Base-by-base conservation (phyloP, 2,329 filamentous ascomycete genomes). In the Furcasterigmium sp. region DNA sequence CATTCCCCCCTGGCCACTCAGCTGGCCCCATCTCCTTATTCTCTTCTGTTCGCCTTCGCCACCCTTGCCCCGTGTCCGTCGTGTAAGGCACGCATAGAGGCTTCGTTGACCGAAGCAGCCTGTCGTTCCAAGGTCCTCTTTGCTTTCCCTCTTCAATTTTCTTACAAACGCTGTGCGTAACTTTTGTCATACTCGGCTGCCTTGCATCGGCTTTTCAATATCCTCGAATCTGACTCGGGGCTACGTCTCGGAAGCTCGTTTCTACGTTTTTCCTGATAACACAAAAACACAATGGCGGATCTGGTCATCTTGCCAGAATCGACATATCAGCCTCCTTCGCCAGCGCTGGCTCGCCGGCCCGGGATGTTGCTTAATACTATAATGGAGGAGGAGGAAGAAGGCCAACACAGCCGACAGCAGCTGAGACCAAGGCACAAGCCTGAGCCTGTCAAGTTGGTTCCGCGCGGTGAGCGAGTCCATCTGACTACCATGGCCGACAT, bases 351-450 rank as follows among this genome's bases (percentile, higher is more conserved):
- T 61, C 76, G 75, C 68, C 73, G 72, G 64, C 64, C 63, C 49
- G 67, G 63, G 56, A 66, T 63, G 62, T 62, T 58, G 50, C 77
- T 82, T 80, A 81, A 81, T 79, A 77, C 78, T 50, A 81, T 82
- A 78, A 76, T 80, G 56, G 78, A 82, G 58, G 77, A 78, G 58
- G 68, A 72, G 50, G 60, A 62, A 46, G 63, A 68, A 51, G 55
- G 56, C 21, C 55, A 56, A 29, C 50, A 51, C 37, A 54, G 29
- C 40, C 44, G 53, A n/a, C 19, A 8, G 5, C 26, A 32, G 13
- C 48, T 58, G 54, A 46, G 53, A 53, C 44, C 57, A 46, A 37
- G 56, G 23, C 38, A 30, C 14, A 29, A 35, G 28, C 39, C 32
- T 15, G 17, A 17, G 32, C 32, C 32, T 11, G n/a, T 35, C n/a